phyloP scores from a whole-genome alignment of 2,329 filamentous ascomycete genomes.

The Cordyceps tenuipes region DNA sequence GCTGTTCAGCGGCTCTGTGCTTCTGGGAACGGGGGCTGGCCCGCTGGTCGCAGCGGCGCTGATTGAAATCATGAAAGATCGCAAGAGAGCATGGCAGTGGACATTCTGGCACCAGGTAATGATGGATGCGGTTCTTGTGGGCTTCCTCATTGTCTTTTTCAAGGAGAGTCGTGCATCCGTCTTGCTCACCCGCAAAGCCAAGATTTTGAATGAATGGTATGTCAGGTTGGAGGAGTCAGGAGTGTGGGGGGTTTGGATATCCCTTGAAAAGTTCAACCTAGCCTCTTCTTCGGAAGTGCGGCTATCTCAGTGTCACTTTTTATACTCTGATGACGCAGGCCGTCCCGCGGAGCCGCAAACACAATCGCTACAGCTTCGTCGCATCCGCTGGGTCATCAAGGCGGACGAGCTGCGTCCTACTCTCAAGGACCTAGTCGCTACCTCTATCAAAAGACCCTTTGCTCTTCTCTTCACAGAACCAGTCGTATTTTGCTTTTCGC shows the following conservation, averaged over 20 bases:
- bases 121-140: constrained; percentile 49
- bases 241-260: constrained; percentile 38
- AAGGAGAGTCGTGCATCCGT: constrained; percentile 77
- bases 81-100: constrained; percentile 63
- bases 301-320: background rate
- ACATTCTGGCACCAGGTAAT: constrained; percentile 83
- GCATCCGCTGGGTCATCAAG: constrained; percentile 72
- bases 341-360: background rate
- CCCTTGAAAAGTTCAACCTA: background rate
- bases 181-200: constrained; percentile 67
- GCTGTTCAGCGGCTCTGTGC: constrained; percentile 69
- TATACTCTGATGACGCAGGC: constrained; percentile 4
- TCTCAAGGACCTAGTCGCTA: constrained; percentile 58
- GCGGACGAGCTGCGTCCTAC: constrained; percentile 68
- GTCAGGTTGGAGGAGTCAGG: constrained; percentile 60
- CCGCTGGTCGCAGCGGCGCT: constrained; percentile 66
- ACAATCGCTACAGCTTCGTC: constrained; percentile 19
- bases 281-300: background rate
- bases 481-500: constrained; percentile 75
- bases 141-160: constrained; percentile 61
- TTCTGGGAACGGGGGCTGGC: constrained; percentile 72
- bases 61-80: constrained; percentile 45
- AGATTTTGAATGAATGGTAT: constrained; percentile 69
- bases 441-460: constrained; percentile 72
- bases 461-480: constrained; percentile 67